Conservation (phyloP, 75 land plant genomes). For the Larix kaempferi region DNA sequence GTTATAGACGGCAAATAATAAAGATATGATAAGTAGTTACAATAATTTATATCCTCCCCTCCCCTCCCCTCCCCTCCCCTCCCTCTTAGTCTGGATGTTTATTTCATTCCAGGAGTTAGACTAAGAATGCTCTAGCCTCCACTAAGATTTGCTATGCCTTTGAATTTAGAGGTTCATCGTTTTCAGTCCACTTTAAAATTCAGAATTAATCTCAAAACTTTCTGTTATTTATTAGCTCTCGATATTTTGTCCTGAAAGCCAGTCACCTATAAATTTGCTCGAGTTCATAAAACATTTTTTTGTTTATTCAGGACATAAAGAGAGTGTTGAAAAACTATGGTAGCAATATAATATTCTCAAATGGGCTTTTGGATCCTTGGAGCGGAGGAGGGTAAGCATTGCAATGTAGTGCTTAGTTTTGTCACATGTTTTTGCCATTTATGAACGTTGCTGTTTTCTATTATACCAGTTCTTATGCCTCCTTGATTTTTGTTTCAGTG, state of each 20-base stretch:
- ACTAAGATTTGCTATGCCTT: too few relatives aligned
- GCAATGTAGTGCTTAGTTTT: background rate
- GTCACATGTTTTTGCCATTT: background rate
- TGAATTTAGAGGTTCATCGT: too few relatives aligned
- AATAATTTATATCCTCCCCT: too few relatives aligned
- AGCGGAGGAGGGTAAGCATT: slow-evolving; percentile 90
- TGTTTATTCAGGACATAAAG: slow-evolving; percentile 45
- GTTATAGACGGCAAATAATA: too few relatives aligned
- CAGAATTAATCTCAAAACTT: too few relatives aligned
- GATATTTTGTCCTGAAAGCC: background rate
- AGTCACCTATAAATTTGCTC: background rate
- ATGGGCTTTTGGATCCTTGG: slow-evolving; percentile 98
- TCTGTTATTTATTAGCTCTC: background rate
- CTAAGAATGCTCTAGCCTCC: too few relatives aligned
- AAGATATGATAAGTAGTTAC: too few relatives aligned
- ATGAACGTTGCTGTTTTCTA: background rate
- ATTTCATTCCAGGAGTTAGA: too few relatives aligned
- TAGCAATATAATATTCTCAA: slow-evolving; percentile 95
- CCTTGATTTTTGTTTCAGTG: slow-evolving; percentile 54
- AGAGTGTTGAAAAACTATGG: slow-evolving; percentile 61
- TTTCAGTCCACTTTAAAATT: too few relatives aligned
- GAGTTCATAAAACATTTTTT: too few relatives aligned
- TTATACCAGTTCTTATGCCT: slow-evolving; percentile 1
- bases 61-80: too few relatives aligned
- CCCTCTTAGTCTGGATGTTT: too few relatives aligned